phyloP scores from a whole-genome alignment of 2,329 filamentous ascomycete species.

The Cladophialophora exuberans region DNA sequence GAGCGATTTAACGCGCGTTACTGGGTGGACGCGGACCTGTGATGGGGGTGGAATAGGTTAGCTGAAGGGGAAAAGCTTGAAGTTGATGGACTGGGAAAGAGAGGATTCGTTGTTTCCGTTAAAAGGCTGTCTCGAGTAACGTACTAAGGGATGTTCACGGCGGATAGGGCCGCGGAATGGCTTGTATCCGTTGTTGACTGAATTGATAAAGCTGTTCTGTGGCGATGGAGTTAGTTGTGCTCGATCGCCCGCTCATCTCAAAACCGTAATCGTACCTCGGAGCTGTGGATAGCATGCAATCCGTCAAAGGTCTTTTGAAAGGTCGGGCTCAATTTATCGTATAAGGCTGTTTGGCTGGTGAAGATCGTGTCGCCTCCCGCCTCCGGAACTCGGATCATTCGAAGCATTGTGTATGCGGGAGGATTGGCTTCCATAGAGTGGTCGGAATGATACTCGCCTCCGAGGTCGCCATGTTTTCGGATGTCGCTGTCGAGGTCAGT shows the following conservation, averaged over 20 bases:
- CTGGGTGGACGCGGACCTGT: slow-evolving; percentile 34
- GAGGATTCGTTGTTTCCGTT: too few relatives aligned
- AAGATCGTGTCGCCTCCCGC: slow-evolving; percentile 34
- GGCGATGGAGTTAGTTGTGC: neutral
- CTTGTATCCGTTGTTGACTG: slow-evolving; percentile 28
- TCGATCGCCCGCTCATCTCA: neutral
- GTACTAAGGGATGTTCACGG: slow-evolving; percentile 29
- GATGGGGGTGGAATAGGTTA: neutral
- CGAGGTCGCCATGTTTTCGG: slow-evolving; percentile 27
- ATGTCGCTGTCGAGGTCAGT: slow-evolving; percentile 26
- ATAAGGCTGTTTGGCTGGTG: slow-evolving; percentile 34
- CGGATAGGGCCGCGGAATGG: slow-evolving; percentile 29
- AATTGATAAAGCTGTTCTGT: slow-evolving; percentile 24
- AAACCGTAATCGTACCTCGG: slow-evolving; percentile 21
- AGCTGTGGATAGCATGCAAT: slow-evolving; percentile 32
- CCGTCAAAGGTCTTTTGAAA: slow-evolving; percentile 33
- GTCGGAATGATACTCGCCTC: slow-evolving; percentile 32
- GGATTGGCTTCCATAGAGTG: slow-evolving; percentile 35
- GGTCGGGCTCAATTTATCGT: slow-evolving; percentile 34
- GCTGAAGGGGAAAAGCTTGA: too few relatives aligned
- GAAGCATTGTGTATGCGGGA: slow-evolving; percentile 33
- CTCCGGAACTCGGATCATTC: slow-evolving; percentile 29
- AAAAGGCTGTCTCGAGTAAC: slow-evolving; percentile 6
- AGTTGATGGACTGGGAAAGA: too few relatives aligned
- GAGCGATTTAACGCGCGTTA: slow-evolving; percentile 32